A percentile compares a stretch with the other conserved stretches of the same genome.
These are phyloP conservation scores for Suillus clintonianus DNA, from an alignment of 768 basidiomycete species.

Conservation along the genomic window DNA sequence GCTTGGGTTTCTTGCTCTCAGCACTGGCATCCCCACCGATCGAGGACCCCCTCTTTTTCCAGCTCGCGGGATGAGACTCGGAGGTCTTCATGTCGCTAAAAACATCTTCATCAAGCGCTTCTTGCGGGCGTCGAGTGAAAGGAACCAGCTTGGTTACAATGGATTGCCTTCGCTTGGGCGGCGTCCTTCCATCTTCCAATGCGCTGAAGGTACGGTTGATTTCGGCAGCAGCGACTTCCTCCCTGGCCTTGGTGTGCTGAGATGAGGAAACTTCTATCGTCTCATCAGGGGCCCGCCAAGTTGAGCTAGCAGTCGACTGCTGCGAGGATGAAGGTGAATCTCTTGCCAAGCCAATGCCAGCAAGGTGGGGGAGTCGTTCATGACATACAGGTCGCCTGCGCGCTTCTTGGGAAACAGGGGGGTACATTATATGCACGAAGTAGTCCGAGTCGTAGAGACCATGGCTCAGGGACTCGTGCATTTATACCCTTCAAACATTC, in stretches of 20 bases:
- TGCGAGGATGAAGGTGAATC: background rate
- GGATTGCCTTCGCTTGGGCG: constrained; percentile 7
- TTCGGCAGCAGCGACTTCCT: constrained; percentile 1
- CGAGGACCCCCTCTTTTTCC: background rate
- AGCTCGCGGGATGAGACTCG: constrained; percentile 16
- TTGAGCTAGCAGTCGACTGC: constrained; percentile 1
- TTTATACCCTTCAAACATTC: background rate
- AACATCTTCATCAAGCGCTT: constrained; percentile 23
- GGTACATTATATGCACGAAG: background rate
- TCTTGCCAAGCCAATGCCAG: background rate
- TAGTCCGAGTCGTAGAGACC: background rate
- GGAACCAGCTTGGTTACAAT: constrained; percentile 18
- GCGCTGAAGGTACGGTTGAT: constrained; percentile 4
- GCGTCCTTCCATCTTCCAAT: constrained; percentile 13
- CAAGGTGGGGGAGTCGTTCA: constrained; percentile 2
- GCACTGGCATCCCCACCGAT: background rate
- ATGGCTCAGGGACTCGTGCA: background rate
- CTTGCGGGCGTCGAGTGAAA: constrained; percentile 11
- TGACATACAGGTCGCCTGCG: background rate
- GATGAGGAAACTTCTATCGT: background rate
- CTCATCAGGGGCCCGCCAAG: background rate
- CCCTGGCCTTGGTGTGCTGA: background rate
- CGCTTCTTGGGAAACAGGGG: background rate
- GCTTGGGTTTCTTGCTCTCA: background rate
- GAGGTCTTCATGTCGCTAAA: constrained; percentile 24